Base-by-base conservation (phyloP, 1,284 basidiomycete species). In the Melampsora americana region DNA sequence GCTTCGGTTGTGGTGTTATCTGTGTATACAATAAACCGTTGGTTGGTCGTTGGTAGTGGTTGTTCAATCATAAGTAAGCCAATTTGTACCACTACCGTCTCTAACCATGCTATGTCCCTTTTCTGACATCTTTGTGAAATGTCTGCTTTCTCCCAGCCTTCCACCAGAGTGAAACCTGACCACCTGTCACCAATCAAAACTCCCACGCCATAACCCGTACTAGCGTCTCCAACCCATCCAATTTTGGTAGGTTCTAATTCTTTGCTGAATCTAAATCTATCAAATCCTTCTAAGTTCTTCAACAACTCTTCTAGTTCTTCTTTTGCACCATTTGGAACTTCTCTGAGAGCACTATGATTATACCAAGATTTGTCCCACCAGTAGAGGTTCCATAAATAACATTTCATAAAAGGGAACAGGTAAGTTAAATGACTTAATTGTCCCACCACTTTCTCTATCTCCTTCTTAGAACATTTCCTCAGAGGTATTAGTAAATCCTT, bases 181-280 rank as follows among this genome's bases (percentile, higher is more conserved):
- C 35, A 35, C 35, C 35, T 35, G 9, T 35, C 35, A 9, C 35
- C 35, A 4, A 35, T 35, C 35, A 35, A 9, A 4, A 35, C 35
- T 0, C 5, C 53, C 1, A 69, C 44, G 2, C 68, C 56, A 26
- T 23, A 69, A 11, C 48, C 53, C 12, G 53, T 69, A 1, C 39
- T 59, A 7, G 32, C 23, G 28, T 69, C 67, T 35, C 67, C 67
- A 3, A 69, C 32, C 67, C 67, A 69, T 11, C 32, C 67, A 9
- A 35, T 35, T 35, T 35, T 9, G 9, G 35, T 35, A 9, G 35
- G 35, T 53, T 53, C 50, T 53, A 23, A 5, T 5, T 18, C 18
- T 53, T 3, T 2, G 1, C 23, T 68, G 16, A 68, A 23, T 53
- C 50, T 42, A 53, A 20, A 23, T 48, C n/a, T 26, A 48, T 20